Percentiles rank a stretch among this genome's conserved stretches.
Evolutionary conservation across 2,329 filamentous ascomycete genomes (phyloP).

Genomic region (Graphium sp.): DNA sequence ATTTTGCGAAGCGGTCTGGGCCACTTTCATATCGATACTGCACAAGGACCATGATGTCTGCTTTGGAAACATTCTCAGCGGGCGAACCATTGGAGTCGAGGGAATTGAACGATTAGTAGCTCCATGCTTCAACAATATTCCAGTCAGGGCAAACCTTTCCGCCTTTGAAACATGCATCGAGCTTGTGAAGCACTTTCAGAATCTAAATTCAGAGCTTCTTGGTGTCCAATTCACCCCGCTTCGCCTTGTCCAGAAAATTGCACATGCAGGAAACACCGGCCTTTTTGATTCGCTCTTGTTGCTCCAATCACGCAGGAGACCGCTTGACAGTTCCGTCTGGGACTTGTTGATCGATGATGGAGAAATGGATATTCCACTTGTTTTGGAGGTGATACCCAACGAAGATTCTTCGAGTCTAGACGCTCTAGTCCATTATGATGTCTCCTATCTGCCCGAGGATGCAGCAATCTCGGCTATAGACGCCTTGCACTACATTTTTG

Average conservation of each 20-base stretch:
- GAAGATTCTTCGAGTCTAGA: slow-evolving; percentile 30
- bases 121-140: slow-evolving; percentile 84
- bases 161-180: slow-evolving; percentile 29
- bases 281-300: slow-evolving; percentile 73
- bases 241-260: slow-evolving; percentile 46
- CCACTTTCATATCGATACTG: slow-evolving; percentile 40
- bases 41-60: slow-evolving; percentile 49
- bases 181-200: slow-evolving; percentile 42
- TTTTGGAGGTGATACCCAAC: slow-evolving; percentile 56
- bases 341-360: slow-evolving; percentile 36
- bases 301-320: slow-evolving; percentile 48
- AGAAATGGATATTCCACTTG: slow-evolving; percentile 58
- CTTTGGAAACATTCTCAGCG: slow-evolving; percentile 76
- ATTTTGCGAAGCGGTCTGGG: slow-evolving; percentile 58
- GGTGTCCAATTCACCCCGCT: slow-evolving; percentile 61
- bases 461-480: slow-evolving; percentile 9
- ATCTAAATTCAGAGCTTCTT: slow-evolving; percentile 42
- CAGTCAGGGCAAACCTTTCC: slow-evolving; percentile 42
- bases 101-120: slow-evolving; percentile 60
- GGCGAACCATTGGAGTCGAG: slow-evolving; percentile 50
- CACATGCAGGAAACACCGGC: slow-evolving; percentile 21
- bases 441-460: slow-evolving; percentile 17
- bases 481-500: too few relatives aligned
- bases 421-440: slow-evolving; percentile 46
- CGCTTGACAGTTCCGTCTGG: slow-evolving; percentile 40